Base-by-base conservation (phyloP, 176 grass and related monocot genomes). In the Aegilops speltoides region DNA sequence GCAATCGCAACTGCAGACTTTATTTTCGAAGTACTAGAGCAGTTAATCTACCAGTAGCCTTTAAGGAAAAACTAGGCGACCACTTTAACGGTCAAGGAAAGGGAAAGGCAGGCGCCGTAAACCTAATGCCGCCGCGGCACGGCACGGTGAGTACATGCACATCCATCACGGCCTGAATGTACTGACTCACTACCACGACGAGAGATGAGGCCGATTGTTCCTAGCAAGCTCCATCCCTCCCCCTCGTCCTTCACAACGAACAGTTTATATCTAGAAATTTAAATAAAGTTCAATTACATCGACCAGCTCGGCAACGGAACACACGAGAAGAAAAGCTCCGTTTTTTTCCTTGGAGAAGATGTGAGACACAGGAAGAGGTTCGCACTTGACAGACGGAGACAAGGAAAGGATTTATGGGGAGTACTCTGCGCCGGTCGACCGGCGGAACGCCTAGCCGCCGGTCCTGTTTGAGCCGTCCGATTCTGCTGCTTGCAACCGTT, bases 321-420 rank as follows among this genome's bases (percentile, higher is more conserved):
- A 59, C 8, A 1, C 19, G 3, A 59, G 54, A 22, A 20, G 19
- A 59, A 59, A 59, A 59, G 8, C 7, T 22, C 19, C 20, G 19
- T 3, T 59, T 22, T 48, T 59, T 59, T 8, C 52, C 7, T 59
- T 1, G 54, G 19, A 22, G 46, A 12, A 50, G 54, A 8, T 22
- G 54, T 17, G 41, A 5, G 43, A n/a, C 43, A 43, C 64, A 14
- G 66, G 15, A 54, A 28, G 16, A 14, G 15, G 1, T 3, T 63
- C 34, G 61, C 68, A 36, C 8, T 17, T 17, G 16, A 52, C 48
- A 17, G 48, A 52, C 50, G 46, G 28, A 33, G 83, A 82, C 83
- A 82, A 86, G 71, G 37, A 32, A 72, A 77, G 78, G 50, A 83
- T 90, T n/a, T n/a, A n/a, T n/a, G 2, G 40, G 10, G 2, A 8